Evolutionary conservation across 75 land plant genomes (phyloP).

Genomic region (Adiantum capillusveneris): DNA sequence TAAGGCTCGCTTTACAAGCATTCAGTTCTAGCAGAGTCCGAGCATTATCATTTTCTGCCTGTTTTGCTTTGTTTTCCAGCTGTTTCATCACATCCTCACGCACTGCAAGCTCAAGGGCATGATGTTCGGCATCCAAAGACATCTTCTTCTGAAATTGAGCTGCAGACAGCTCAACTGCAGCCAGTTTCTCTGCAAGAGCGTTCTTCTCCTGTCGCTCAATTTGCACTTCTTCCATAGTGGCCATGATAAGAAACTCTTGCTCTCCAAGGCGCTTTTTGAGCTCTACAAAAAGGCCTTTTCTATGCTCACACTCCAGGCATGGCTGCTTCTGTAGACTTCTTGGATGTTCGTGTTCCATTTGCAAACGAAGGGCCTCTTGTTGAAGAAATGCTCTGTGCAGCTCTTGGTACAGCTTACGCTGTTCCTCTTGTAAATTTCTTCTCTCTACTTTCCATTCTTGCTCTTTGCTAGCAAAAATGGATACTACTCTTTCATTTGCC

Average conservation of each 20-base stretch:
- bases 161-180: conserved; percentile 17
- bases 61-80: conserved; percentile 53
- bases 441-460: conserved; percentile 67
- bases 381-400: not conserved
- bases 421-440: conserved; percentile 49
- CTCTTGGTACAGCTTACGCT: conserved; percentile 36
- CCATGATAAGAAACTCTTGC: conserved; percentile 32
- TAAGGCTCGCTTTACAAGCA: conserved; percentile 33
- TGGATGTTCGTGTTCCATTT: conserved; percentile 8
- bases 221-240: conserved; percentile 38
- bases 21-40: conserved; percentile 39
- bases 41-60: conserved; percentile 50
- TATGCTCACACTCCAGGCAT: conserved; percentile 27
- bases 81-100: conserved; percentile 59
- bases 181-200: conserved; percentile 39
- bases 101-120: conserved; percentile 45
- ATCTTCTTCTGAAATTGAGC: conserved; percentile 42
- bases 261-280: conserved; percentile 44
- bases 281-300: conserved; percentile 30
- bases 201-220: conserved; percentile 27
- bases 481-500: conserved; percentile 80
- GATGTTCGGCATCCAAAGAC: conserved; percentile 40
- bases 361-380: conserved; percentile 13
- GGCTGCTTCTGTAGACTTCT: not conserved
- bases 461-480: conserved; percentile 69